Conservation (phyloP, 2,329 filamentous ascomycete species). For the Immersiporthe knoxdaviesiana region DNA sequence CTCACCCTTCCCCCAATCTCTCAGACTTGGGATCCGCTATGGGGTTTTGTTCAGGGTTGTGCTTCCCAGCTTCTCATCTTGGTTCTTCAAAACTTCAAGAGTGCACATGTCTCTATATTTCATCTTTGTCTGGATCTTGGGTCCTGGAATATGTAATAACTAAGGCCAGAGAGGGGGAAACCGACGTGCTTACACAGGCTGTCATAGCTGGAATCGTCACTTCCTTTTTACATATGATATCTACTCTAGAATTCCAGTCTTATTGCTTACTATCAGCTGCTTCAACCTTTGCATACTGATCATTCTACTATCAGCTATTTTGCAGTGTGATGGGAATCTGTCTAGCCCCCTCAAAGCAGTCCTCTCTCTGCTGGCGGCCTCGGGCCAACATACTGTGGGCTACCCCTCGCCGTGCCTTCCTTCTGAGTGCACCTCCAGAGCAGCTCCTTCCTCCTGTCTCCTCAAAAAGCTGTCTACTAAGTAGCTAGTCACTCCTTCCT, state of each 20-base stretch:
- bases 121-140: background rate
- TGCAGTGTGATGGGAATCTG: background rate
- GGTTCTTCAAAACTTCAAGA: background rate
- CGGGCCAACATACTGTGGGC: background rate
- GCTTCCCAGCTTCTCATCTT: background rate
- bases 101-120: background rate
- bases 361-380: background rate
- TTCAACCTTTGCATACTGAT: background rate
- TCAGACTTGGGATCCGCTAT: background rate
- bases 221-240: too few species aligned
- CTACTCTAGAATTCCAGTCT: too few species aligned
- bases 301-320: background rate
- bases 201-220: background rate
- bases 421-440: background rate
- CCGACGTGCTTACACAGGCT: too few species aligned
- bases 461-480: background rate
- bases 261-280: background rate
- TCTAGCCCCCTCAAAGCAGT: background rate
- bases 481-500: background rate
- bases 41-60: background rate
- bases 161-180: too few species aligned
- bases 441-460: background rate
- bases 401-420: background rate
- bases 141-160: background rate
- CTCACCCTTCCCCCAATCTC: background rate